These are phyloP conservation scores for Athelia sp. DNA, from an alignment of 1,284 basidiomycete genomes.

Conservation along the genomic window DNA sequence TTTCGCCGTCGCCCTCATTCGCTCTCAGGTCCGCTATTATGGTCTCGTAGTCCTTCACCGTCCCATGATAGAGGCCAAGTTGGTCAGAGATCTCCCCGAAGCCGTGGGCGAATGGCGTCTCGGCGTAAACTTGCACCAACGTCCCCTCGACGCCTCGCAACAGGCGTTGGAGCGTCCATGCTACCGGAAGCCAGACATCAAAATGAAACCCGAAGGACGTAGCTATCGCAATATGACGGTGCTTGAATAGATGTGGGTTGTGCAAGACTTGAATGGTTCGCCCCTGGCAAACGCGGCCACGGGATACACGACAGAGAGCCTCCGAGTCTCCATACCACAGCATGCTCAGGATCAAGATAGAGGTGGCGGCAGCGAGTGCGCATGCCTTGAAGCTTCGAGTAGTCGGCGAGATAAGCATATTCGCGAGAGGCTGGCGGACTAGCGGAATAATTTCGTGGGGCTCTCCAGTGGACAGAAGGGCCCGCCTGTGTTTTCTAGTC, in stretches of 20 bases:
- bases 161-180: conserved; percentile 24
- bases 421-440: too few relatives aligned
- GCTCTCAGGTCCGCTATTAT: conserved; percentile 18
- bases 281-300: too few relatives aligned
- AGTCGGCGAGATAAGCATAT: too few relatives aligned
- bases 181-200: conserved; percentile 31
- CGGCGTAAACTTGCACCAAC: conserved; percentile 22
- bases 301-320: too few relatives aligned
- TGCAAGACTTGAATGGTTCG: too few relatives aligned
- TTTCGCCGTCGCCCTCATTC: conserved; percentile 13
- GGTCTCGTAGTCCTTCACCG: conserved; percentile 14
- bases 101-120: conserved; percentile 19
- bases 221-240: conserved; percentile 20
- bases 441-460: too few relatives aligned
- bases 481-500: too few relatives aligned
- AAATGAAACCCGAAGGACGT: conserved; percentile 26
- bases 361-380: too few relatives aligned
- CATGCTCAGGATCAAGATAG: too few relatives aligned
- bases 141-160: conserved; percentile 14
- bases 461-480: too few relatives aligned
- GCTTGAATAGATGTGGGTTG: not conserved
- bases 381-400: too few relatives aligned
- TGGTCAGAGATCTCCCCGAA: conserved; percentile 26
- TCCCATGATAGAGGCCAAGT: conserved; percentile 23
- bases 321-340: too few relatives aligned